Evolutionary conservation across 2,329 filamentous ascomycete species (phyloP).

Genomic region (Dactylellina leptospora): DNA sequence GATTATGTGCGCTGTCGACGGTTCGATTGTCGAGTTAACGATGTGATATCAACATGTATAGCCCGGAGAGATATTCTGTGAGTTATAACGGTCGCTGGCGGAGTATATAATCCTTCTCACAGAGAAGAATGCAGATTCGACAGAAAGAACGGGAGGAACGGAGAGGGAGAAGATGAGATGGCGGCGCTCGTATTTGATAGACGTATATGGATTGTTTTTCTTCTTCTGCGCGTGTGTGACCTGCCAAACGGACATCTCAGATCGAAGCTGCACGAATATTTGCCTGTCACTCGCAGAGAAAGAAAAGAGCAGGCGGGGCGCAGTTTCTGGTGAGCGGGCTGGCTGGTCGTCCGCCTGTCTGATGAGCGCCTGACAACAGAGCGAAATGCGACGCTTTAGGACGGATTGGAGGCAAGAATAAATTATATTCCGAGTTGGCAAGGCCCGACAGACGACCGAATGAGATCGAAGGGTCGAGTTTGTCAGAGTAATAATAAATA

Average conservation of each 20-base stretch:
- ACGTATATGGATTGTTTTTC: slow-evolving; percentile 38
- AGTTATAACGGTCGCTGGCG: slow-evolving; percentile 7
- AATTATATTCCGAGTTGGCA: slow-evolving; percentile 10
- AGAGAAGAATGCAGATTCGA: slow-evolving; percentile 28
- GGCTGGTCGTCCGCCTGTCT: not conserved
- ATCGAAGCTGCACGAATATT: slow-evolving; percentile 15
- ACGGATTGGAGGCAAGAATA: slow-evolving; percentile 3
- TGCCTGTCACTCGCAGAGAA: not conserved
- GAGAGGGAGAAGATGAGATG: not conserved
- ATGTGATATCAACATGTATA: slow-evolving; percentile 21
- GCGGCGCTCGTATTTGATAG: no score
- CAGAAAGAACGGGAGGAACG: not conserved
- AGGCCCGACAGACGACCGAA: not conserved
- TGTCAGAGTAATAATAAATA: not conserved
- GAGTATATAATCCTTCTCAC: slow-evolving; percentile 23
- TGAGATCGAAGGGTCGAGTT: not conserved
- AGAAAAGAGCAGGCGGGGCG: not conserved
- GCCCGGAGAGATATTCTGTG: slow-evolving; percentile 10
- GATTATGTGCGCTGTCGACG: not conserved
- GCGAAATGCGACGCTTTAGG: slow-evolving; percentile 4
- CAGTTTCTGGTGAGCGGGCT: no score
- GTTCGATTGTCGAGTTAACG: slow-evolving; percentile 1
- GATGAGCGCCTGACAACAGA: slow-evolving; percentile 16
- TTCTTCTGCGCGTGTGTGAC: slow-evolving; percentile 29
- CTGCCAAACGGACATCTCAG: slow-evolving; percentile 37